A percentile compares a stretch with the other conserved stretches of the same genome.
Conservation (phyloP, 139 green algal species). For the Chlamydomonas schloesseri region DNA sequence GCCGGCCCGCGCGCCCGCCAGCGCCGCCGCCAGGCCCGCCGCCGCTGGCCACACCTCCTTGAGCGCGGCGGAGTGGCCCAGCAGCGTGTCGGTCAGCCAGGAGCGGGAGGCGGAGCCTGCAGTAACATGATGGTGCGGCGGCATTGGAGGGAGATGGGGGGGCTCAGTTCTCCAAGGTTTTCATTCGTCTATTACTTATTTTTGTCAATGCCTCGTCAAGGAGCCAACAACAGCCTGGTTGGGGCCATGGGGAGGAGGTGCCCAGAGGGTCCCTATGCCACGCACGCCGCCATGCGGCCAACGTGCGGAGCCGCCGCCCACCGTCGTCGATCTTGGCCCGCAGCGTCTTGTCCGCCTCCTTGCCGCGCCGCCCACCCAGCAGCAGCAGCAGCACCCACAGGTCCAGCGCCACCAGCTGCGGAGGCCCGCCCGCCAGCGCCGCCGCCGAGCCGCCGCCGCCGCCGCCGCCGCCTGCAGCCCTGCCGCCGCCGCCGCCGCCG, state of each 20-base stretch:
- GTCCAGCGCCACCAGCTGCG: slow-evolving; percentile 13
- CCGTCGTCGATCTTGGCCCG: slow-evolving; percentile 26
- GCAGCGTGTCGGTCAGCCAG: slow-evolving; percentile 36
- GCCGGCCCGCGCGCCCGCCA: not conserved
- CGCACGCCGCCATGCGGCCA: too few relatives aligned
- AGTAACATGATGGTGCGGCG: not conserved
- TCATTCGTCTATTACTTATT: too few relatives aligned
- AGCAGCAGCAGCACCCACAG: slow-evolving; percentile 30
- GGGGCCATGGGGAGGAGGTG: too few relatives aligned
- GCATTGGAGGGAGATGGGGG: not conserved
- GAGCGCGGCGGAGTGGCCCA: slow-evolving; percentile 21
- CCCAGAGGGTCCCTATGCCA: too few relatives aligned
- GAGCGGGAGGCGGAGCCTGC: not conserved
- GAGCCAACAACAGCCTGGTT: too few relatives aligned
- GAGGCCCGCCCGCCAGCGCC: slow-evolving; percentile 18
- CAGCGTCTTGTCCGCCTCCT: slow-evolving; percentile 34
- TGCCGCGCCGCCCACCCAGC: slow-evolving; percentile 18
- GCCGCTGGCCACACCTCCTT: slow-evolving; percentile 2
- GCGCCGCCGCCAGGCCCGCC: not conserved
- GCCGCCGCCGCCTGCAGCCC: not conserved
- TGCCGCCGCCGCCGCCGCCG: not conserved
- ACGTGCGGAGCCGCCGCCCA: not conserved
- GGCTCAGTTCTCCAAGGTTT: too few relatives aligned
- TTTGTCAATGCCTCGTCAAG: too few relatives aligned
- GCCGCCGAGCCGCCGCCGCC: not conserved